These are phyloP conservation scores for Globisporangium takayamanum DNA, from an alignment of 352 stramenopile species.

Conservation along the genomic window DNA sequence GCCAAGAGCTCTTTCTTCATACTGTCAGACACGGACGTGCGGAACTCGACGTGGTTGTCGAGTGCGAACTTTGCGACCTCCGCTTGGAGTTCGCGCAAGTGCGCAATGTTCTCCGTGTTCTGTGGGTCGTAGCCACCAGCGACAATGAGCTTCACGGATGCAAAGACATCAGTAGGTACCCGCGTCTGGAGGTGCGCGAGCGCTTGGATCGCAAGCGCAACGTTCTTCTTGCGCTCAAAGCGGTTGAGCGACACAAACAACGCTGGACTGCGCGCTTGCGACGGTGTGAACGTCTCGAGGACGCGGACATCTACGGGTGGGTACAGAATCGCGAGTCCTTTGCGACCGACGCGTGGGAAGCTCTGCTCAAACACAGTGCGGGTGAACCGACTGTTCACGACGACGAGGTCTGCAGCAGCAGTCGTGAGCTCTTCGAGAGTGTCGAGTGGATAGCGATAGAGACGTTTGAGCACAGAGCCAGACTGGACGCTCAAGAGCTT, in stretches of 20 bases:
- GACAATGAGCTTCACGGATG: conserved; percentile 85
- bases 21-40: conserved; percentile 81
- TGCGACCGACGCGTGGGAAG: conserved; percentile 68
- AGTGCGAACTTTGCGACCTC: conserved; percentile 53
- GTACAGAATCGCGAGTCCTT: conserved; percentile 88
- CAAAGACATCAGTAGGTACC: conserved; percentile 31
- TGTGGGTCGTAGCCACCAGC: conserved; percentile 94
- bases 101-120: conserved; percentile 95
- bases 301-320: conserved; percentile 87
- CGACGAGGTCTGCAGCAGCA: conserved; percentile 87
- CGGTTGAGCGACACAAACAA: conserved; percentile 96
- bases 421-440: conserved; percentile 91
- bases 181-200: conserved; percentile 50
- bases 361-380: conserved; percentile 81
- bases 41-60: conserved; percentile 80
- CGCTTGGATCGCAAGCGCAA: conserved; percentile 85
- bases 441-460: conserved; percentile 93
- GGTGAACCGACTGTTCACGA: conserved; percentile 97
- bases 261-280: conserved; percentile 28
- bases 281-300: conserved; percentile 35
- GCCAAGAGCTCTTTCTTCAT: conserved; percentile 85
- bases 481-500: conserved; percentile 88
- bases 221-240: conserved; percentile 98
- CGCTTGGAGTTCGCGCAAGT: conserved; percentile 87
- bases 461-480: conserved; percentile 55